A percentile compares a stretch with the other conserved stretches of the same genome.
Conservation (phyloP, 805 yeast genomes). For the Wickerhamiella kazuoi region DNA sequence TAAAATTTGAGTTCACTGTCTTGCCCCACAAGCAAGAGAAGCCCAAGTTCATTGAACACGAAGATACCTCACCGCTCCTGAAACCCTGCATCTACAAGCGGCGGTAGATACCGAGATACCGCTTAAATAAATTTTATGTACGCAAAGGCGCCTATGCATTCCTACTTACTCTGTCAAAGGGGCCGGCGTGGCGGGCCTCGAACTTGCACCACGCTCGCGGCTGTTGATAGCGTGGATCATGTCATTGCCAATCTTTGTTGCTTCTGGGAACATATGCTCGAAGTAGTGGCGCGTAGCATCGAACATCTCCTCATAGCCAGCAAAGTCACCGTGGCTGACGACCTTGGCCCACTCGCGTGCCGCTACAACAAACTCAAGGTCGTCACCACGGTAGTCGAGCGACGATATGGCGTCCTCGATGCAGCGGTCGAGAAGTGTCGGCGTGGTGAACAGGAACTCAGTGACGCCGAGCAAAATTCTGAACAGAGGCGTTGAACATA, state of each 20-base stretch:
- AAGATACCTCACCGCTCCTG: constrained; percentile 46
- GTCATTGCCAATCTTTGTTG: constrained; percentile 75
- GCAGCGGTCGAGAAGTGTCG: constrained; percentile 65
- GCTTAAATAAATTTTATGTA: too few relatives aligned
- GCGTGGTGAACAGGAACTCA: constrained; percentile 75
- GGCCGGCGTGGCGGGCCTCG: too few relatives aligned
- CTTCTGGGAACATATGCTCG: constrained; percentile 73
- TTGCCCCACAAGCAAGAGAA: constrained; percentile 36
- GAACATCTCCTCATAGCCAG: constrained; percentile 52
- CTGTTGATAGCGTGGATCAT: constrained; percentile 39
- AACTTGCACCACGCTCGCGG: background rate
- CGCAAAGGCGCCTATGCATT: too few relatives aligned
- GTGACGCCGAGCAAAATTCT: constrained; percentile 87
- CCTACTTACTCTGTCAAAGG: too few relatives aligned
- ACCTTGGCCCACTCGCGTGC: constrained; percentile 78
- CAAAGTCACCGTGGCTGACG: constrained; percentile 57
- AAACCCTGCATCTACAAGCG: constrained; percentile 95
- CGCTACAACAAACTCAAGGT: constrained; percentile 79
- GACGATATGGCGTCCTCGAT: constrained; percentile 53
- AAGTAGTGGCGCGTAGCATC: constrained; percentile 72
- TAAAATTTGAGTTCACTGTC: constrained; percentile 81
- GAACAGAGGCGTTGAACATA: constrained; percentile 86
- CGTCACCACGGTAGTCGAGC: constrained; percentile 65
- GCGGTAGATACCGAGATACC: too few relatives aligned
- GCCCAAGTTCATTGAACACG: constrained; percentile 48